A percentile compares a stretch with the other conserved stretches of the same genome.
Conservation (phyloP, 805 yeast species). For the Candida vartiovaarae region DNA sequence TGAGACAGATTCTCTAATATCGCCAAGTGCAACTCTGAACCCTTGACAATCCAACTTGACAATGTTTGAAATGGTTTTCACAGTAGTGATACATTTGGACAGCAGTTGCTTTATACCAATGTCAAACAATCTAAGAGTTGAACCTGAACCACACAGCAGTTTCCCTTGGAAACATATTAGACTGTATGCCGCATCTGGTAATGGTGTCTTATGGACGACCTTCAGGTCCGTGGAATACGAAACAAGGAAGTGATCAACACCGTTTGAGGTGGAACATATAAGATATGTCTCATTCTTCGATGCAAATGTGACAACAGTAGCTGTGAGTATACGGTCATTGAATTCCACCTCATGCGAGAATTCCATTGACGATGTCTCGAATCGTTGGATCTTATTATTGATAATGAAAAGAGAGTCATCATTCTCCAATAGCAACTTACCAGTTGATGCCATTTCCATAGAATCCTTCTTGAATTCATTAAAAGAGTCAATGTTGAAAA, state of each 20-base stretch:
- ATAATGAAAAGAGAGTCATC: constrained; percentile 19
- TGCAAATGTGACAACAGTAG: constrained; percentile 20
- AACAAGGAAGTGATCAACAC: constrained; percentile 15
- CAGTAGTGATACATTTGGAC: constrained; percentile 46
- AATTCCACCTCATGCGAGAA: constrained; percentile 4
- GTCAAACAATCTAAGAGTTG: constrained; percentile 53
- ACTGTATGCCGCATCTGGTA: constrained; percentile 41
- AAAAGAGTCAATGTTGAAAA: constrained; percentile 44
- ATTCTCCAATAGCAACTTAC: constrained; percentile 32
- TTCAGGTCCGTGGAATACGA: constrained; percentile 33
- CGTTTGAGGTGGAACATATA: constrained; percentile 36
- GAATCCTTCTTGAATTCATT: constrained; percentile 29
- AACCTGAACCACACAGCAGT: constrained; percentile 51
- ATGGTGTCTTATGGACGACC: constrained; percentile 53
- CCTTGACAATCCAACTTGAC: constrained; percentile 46
- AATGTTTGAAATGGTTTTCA: constrained; percentile 42
- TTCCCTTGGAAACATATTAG: constrained; percentile 51
- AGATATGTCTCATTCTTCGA: constrained; percentile 27
- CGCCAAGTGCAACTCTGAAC: constrained; percentile 61
- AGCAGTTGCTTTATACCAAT: constrained; percentile 76
- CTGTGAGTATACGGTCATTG: constrained; percentile 10
- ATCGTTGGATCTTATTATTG: constrained; percentile 3
- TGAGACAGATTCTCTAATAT: constrained; percentile 58
- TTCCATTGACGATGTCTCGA: constrained; percentile 6
- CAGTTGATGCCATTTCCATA: constrained; percentile 42